Evolutionary conservation across 257 asterid genomes (phyloP).

Genomic region (Solanum appendiculatum): DNA sequence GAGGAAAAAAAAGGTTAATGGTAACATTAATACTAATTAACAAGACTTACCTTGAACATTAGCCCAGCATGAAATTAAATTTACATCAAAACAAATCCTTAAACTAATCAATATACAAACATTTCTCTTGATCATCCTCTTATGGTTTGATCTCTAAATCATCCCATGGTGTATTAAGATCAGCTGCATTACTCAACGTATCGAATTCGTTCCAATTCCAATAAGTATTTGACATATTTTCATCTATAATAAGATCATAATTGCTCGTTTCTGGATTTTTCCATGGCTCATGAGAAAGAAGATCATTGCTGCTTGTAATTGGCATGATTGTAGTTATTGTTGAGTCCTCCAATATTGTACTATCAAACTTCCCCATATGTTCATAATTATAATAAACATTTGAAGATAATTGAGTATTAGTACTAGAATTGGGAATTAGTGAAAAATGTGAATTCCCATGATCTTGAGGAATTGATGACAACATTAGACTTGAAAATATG

Average conservation of each 20-base stretch:
- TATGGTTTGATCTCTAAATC: conserved; percentile 24
- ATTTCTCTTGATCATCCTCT: neutral
- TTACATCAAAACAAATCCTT: neutral
- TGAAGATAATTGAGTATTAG: neutral
- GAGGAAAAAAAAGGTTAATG: neutral
- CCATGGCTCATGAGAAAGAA: conserved; percentile 26
- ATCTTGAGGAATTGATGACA: neutral
- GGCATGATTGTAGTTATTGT: conserved; percentile 28
- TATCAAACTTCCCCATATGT: conserved; percentile 22
- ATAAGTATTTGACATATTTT: conserved; percentile 8
- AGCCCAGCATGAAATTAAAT: neutral
- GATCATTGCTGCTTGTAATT: conserved; percentile 1
- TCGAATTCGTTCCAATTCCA: conserved; percentile 40
- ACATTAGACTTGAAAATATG: neutral
- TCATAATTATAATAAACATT: neutral
- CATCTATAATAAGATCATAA: neutral
- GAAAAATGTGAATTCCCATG: neutral
- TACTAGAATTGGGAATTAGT: neutral
- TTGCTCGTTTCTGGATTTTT: conserved; percentile 16
- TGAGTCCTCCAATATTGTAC: conserved; percentile 24
- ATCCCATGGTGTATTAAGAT: conserved; percentile 34
- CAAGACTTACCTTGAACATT: neutral
- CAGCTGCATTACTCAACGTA: conserved; percentile 20
- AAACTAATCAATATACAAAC: neutral
- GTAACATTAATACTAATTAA: neutral